Base-by-base conservation (phyloP, 2,329 filamentous ascomycete species). In the Apiospora aurea region DNA sequence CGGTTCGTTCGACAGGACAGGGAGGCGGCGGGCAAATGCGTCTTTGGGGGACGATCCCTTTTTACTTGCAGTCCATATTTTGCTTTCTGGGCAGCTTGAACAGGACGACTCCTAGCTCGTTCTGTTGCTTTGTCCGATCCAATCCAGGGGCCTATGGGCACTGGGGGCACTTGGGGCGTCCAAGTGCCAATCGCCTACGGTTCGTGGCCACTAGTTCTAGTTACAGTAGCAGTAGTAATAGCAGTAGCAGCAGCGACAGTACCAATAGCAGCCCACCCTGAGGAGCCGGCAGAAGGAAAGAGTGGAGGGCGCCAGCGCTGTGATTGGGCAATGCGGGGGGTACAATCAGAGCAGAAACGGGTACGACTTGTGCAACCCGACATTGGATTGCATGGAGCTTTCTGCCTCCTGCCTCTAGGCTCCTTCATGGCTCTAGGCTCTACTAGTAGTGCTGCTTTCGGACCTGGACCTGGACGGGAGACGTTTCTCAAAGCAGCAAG, bases 61-160 rank as follows among this genome's bases (percentile, higher is more conserved):
- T 64, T 64, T 64, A 64, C 57, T 41, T 64, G 41, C 53, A 34
- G 16, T 34, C 53, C 53, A 53, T 34, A 57, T 61, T 61, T 61
- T 38, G 53, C 53, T 38, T 61, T 61, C 53, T 21, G 34, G 34
- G 34, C 53, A 21, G 53, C 14, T 34, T 61, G 24, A 5, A 29
- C 53, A 26, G 18, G 44, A 57, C 53, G 14, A 57, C 29, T 38
- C 53, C 53, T 64, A 64, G 57, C 57, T 64, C 21, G 34, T 64
- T 41, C 21, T 64, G 57, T 64, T 64, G 57, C 57, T 64, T 64
- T 64, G 57, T 64, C 57, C 57, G 57, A 64, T 64, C 57, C n/a
- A 64, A 64, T 64, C 57, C 57, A 64, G 57, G 57, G 34, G 53
- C 53, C 53, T 61, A 57, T n/a, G n/a, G 26, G 51, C 3, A 3